Percentiles rank a stretch among this genome's conserved stretches.
Conservation (phyloP, 2,329 filamentous ascomycete genomes). For the Aspergillus sp. region DNA sequence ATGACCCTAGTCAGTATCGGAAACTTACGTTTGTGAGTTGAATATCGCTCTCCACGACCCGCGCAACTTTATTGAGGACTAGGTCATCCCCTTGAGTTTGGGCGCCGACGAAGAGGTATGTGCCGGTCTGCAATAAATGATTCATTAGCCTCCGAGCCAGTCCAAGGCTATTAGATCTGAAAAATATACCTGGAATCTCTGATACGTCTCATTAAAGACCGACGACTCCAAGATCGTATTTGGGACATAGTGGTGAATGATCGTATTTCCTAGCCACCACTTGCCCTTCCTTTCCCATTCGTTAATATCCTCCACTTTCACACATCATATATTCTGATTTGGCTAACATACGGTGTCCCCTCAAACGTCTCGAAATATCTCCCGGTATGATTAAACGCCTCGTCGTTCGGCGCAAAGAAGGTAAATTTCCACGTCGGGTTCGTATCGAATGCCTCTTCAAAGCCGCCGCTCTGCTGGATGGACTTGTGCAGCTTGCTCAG, state of each 20-base stretch:
- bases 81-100: background rate
- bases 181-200: conserved; percentile 3
- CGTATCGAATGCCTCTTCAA: conserved; percentile 34
- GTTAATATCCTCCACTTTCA: background rate
- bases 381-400: conserved; percentile 34
- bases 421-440: conserved; percentile 33
- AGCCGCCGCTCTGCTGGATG: conserved; percentile 24
- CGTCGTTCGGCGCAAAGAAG: conserved; percentile 38
- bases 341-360: background rate
- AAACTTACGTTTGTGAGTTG: background rate
- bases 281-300: background rate
- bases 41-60: conserved; percentile 6
- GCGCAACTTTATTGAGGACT: conserved; percentile 10
- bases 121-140: background rate
- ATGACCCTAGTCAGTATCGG: too few species aligned
- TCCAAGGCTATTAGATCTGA: background rate
- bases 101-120: conserved; percentile 6
- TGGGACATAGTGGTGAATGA: conserved; percentile 12
- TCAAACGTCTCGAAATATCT: conserved; percentile 25
- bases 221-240: background rate
- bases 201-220: conserved; percentile 6
- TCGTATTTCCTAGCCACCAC: conserved; percentile 15
- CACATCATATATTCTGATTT: background rate
- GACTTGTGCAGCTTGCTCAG: background rate
- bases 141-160: background rate